Evolutionary conservation across 202 grass and related monocot species (phyloP), one percentile per base, ranked within the genome.

Genomic region (Setaria viridis): DNA sequence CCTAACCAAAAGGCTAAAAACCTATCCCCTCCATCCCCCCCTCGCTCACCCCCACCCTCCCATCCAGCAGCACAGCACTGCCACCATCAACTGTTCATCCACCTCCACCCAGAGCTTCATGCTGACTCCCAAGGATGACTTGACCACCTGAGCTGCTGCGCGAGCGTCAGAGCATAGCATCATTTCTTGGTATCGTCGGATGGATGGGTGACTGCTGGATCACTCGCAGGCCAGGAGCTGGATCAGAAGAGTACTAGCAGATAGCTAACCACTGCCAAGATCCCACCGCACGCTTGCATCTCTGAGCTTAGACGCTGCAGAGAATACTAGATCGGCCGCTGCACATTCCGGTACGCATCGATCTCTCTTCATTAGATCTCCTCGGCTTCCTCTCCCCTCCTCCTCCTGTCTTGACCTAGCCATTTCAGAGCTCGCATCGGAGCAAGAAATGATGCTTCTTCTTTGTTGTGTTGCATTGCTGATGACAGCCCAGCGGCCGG

Each of bases 21-120:
- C 83, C 86, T 91, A 81, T 85, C 89, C 81, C 80, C 66, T 80
- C 78, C 72, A 74, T 81, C 85, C 75, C 79, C 53, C 39, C 6
- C 39, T 41, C 39, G 39, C 70, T 56, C 67, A 50, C 2, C 32
- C 80, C 37, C 69, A 50, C 56, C 15, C 78, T 3, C 76, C 42
- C 67, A 54, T 80, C 56, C 53, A 78, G 72, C 84, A 71, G 35
- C 54, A 20, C 84, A 71, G 35, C 54, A 20, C 80, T 71, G 48
- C 80, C 78, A 78, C 62, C 82, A 46, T 82, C 82, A 34, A 82
- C 90, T 89, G 82, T 91, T 88, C 86, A 62, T 83, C 84, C 74
- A 67, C 68, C 78, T 82, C 83, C 51, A 63, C 50, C 50, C 72
- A 41, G 49, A 70, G 21, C 77, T 85, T 82, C 70, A 66, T 82